phyloP scores from a whole-genome alignment of 305 asterid species.

The Fraxinus sp. region DNA sequence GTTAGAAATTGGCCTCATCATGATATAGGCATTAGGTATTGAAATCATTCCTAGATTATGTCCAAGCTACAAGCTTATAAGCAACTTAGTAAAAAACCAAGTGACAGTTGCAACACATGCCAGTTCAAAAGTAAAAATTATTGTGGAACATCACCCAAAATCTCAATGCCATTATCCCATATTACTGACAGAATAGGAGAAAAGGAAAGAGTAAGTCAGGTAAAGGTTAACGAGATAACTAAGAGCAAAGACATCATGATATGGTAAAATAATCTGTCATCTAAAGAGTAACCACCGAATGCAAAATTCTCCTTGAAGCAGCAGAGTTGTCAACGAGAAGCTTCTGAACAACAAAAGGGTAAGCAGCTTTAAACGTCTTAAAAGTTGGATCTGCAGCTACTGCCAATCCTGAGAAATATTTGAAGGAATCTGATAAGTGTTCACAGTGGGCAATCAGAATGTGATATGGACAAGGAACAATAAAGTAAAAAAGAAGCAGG shows the following conservation, averaged over 20 bases:
- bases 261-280: neutral
- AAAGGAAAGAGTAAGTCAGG: neutral
- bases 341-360: slow-evolving; percentile 86
- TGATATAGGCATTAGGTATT: neutral
- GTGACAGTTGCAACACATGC: neutral
- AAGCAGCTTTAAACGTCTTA: slow-evolving; percentile 92
- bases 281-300: slow-evolving; percentile 52
- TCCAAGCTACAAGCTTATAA: neutral
- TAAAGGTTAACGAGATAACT: neutral
- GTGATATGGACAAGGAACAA: neutral
- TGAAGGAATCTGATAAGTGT: slow-evolving; percentile 13
- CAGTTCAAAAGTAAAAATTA: neutral
- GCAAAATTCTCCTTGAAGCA: slow-evolving; percentile 65
- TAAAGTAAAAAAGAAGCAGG: neutral
- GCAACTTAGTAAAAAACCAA: neutral
- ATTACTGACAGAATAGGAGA: neutral
- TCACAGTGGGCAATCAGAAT: neutral
- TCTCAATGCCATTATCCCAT: neutral
- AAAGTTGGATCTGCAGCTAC: slow-evolving; percentile 89
- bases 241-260: neutral
- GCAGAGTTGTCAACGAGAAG: slow-evolving; percentile 87
- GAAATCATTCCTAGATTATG: neutral
- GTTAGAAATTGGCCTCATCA: neutral
- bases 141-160: neutral
- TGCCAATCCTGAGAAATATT: slow-evolving; percentile 68